Percentiles rank a stretch among this genome's conserved stretches.
These are phyloP conservation scores for Zymoseptoria passerinii DNA, from an alignment of 2,329 filamentous ascomycete species.

Conservation along the genomic window DNA sequence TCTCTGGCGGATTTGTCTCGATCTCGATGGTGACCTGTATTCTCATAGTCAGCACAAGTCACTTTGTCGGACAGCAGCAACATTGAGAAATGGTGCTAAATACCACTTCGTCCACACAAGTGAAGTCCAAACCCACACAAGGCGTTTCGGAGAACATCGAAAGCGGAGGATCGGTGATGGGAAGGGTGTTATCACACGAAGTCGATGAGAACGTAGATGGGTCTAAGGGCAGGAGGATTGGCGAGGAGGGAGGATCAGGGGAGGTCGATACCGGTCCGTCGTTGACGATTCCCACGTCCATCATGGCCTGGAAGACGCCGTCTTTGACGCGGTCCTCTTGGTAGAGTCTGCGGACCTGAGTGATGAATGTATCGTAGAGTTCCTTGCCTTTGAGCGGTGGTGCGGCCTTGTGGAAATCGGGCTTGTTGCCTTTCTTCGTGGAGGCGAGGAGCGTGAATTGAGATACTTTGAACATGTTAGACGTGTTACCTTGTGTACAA, in stretches of 20 bases:
- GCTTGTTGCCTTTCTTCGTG: slow-evolving; percentile 93
- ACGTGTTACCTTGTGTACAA: background rate
- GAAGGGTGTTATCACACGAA: background rate
- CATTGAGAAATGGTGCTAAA: background rate
- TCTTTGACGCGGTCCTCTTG: slow-evolving; percentile 71
- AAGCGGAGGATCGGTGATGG: background rate
- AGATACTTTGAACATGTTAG: slow-evolving; percentile 55
- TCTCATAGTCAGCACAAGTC: slow-evolving; percentile 7
- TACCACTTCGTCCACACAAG: slow-evolving; percentile 51
- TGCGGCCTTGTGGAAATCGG: slow-evolving; percentile 86
- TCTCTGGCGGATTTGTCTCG: slow-evolving; percentile 39
- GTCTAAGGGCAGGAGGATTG: background rate
- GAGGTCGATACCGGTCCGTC: slow-evolving; percentile 55
- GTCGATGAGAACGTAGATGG: background rate
- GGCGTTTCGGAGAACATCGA: slow-evolving; percentile 6
- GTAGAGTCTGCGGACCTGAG: slow-evolving; percentile 66
- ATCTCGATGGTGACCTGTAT: slow-evolving; percentile 42
- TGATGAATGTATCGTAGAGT: slow-evolving; percentile 77
- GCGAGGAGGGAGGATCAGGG: background rate
- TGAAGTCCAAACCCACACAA: slow-evolving; percentile 39
- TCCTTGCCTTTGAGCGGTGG: slow-evolving; percentile 67
- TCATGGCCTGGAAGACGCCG: slow-evolving; percentile 98
- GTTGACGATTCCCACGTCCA: slow-evolving; percentile 90
- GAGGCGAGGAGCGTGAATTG: slow-evolving; percentile 91
- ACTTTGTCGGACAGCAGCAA: background rate